A percentile compares a stretch with the other conserved stretches of the same genome.
These are phyloP conservation scores for Asterionellopsis glacialis DNA, from an alignment of 108 stramenopile species.

Conservation along the genomic window DNA sequence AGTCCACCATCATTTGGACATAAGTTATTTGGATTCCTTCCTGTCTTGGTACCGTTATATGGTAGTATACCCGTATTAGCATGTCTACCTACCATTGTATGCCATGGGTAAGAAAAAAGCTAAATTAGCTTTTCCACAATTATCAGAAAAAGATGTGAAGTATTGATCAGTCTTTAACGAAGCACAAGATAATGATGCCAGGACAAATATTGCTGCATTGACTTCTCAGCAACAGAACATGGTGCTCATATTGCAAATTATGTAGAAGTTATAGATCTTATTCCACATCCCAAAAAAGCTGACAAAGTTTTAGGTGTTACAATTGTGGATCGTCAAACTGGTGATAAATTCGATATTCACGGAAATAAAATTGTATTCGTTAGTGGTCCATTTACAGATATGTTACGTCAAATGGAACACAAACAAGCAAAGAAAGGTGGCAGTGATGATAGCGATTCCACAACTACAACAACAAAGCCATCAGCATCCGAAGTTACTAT, in stretches of 20 bases:
- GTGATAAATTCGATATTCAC: constrained; percentile 60
- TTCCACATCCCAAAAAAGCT: constrained; percentile 32
- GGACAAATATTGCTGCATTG: constrained; percentile 94
- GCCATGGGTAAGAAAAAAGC: constrained; percentile 47
- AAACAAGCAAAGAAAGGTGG: neutral
- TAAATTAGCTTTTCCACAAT: constrained; percentile 64
- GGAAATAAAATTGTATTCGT: constrained; percentile 91
- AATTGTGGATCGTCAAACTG: constrained; percentile 80
- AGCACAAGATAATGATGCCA: constrained; percentile 95
- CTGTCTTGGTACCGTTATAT: constrained; percentile 76
- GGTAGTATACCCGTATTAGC: constrained; percentile 73
- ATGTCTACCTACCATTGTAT: constrained; percentile 74
- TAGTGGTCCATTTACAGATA: constrained; percentile 98
- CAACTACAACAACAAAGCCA: neutral
- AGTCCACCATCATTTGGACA: constrained; percentile 86
- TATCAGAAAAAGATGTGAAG: constrained; percentile 56
- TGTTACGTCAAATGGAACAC: constrained; percentile 68
- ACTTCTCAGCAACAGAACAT: constrained; percentile 90
- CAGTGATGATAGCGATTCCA: constrained; percentile 2
- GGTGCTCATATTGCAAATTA: constrained; percentile 94
- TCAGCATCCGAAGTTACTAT: constrained; percentile 1
- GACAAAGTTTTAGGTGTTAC: constrained; percentile 77
- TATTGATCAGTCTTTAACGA: constrained; percentile 96
- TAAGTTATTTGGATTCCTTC: constrained; percentile 68
- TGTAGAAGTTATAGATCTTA: constrained; percentile 69